Percentiles rank a stretch among this genome's conserved stretches.
Conservation (phyloP, 306 rosid species). For the Malus sylvestris region DNA sequence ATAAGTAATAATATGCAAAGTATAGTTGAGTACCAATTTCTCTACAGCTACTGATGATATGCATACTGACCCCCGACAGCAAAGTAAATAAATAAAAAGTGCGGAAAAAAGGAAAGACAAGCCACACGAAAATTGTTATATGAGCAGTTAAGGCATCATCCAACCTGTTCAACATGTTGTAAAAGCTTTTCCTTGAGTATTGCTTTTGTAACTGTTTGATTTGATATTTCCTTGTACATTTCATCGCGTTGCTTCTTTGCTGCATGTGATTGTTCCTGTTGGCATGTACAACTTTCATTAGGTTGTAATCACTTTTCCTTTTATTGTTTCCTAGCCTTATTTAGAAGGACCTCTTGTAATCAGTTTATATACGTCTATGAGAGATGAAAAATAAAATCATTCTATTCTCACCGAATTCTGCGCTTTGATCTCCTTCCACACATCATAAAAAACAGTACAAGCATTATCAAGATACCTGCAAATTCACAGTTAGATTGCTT, state of each 20-base stretch:
- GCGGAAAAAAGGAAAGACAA: background rate
- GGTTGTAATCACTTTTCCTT: too few relatives aligned
- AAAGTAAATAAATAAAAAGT: background rate
- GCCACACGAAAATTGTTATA: background rate
- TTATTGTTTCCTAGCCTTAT: too few relatives aligned
- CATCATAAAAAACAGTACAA: constrained; percentile 53
- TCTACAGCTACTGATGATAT: too few relatives aligned
- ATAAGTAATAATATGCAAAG: too few relatives aligned
- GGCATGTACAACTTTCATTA: too few relatives aligned
- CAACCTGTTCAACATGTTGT: constrained; percentile 87
- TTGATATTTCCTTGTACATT: constrained; percentile 52
- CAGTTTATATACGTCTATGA: too few relatives aligned
- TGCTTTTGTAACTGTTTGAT: constrained; percentile 59
- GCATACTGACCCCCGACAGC: background rate
- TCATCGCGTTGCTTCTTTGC: constrained; percentile 69
- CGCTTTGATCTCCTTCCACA: constrained; percentile 38
- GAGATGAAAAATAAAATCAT: too few relatives aligned
- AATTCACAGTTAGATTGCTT: constrained; percentile 17
- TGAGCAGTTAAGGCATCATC: constrained; percentile 2
- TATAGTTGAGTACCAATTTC: too few relatives aligned
- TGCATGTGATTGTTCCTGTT: constrained; percentile 34
- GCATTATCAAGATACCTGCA: constrained; percentile 83
- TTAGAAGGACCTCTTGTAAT: too few relatives aligned
- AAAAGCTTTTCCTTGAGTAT: constrained; percentile 68
- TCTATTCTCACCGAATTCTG: too few relatives aligned